Evolutionary conservation across 2,329 filamentous ascomycete species (phyloP).

Genomic region (Tolypocladium tundrense): DNA sequence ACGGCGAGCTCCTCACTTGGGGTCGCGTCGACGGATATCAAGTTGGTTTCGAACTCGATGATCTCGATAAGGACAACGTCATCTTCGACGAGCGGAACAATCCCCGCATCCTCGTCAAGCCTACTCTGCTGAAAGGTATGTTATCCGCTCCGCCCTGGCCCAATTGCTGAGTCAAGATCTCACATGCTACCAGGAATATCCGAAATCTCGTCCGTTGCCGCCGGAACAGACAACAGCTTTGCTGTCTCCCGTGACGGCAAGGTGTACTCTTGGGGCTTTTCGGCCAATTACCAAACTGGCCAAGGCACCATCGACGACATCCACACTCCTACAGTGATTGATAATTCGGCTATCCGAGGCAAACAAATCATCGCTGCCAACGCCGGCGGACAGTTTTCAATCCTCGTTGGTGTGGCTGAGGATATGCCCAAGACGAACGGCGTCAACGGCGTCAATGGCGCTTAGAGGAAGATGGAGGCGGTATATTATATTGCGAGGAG

Average conservation of each 20-base stretch:
- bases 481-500: not conserved
- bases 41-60: conserved; percentile 45
- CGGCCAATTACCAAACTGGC: conserved; percentile 69
- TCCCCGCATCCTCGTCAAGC: conserved; percentile 51
- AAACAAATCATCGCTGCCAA: conserved; percentile 70
- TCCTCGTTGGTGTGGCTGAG: conserved; percentile 40
- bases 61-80: conserved; percentile 38
- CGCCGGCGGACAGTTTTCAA: conserved; percentile 76
- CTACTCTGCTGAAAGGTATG: conserved; percentile 33
- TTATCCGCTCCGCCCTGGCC: not conserved
- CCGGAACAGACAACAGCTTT: conserved; percentile 65
- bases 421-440: conserved; percentile 20
- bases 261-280: conserved; percentile 74
- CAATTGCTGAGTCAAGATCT: not conserved
- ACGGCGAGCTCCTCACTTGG: conserved; percentile 50
- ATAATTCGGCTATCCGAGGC: conserved; percentile 72
- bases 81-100: conserved; percentile 52
- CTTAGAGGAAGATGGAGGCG: not conserved
- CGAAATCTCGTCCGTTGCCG: conserved; percentile 43
- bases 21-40: conserved; percentile 45
- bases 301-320: conserved; percentile 72
- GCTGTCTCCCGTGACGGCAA: conserved; percentile 60
- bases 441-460: conserved; percentile 1
- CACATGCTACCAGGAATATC: conserved; percentile 29
- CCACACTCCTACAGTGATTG: conserved; percentile 64